Conservation (phyloP, 2,329 filamentous ascomycete genomes). For the Botryotinia convoluta region DNA sequence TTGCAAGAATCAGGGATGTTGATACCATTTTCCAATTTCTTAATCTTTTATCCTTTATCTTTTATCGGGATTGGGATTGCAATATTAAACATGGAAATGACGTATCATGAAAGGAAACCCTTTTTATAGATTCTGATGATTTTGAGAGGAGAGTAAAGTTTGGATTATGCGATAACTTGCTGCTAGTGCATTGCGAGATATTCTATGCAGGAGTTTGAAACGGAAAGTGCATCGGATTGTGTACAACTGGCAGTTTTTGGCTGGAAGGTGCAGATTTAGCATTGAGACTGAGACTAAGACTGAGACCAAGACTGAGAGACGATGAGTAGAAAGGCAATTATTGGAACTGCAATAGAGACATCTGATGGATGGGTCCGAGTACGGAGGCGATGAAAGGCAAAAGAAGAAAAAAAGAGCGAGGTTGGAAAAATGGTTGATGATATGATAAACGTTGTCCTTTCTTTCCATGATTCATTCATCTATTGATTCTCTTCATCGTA, state of each 20-base stretch:
- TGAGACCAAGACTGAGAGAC: not conserved
- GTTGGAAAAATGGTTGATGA: not conserved
- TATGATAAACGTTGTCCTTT: not conserved
- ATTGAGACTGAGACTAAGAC: not conserved
- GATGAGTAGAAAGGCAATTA: not conserved
- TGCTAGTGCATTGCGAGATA: not conserved
- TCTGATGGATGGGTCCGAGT: not conserved
- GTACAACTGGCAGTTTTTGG: conserved; percentile 9
- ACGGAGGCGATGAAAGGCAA: not conserved
- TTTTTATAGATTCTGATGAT: not conserved
- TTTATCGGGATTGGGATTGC: not conserved
- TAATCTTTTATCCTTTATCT: not conserved
- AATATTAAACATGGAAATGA: conserved; percentile 4
- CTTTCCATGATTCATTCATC: not conserved
- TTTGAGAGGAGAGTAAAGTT: not conserved
- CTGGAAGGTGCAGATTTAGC: not conserved
- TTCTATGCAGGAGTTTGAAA: not conserved
- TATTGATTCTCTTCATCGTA: not conserved
- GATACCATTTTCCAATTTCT: not conserved
- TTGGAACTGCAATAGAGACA: not conserved
- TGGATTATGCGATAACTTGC: not conserved
- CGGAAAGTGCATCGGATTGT: not conserved
- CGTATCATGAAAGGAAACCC: not conserved
- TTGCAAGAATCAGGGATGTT: conserved; percentile 9
- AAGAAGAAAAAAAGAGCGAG: not conserved